Evolutionary conservation across 768 basidiomycete genomes (phyloP).

Genomic region (Rubroboletus satanas): DNA sequence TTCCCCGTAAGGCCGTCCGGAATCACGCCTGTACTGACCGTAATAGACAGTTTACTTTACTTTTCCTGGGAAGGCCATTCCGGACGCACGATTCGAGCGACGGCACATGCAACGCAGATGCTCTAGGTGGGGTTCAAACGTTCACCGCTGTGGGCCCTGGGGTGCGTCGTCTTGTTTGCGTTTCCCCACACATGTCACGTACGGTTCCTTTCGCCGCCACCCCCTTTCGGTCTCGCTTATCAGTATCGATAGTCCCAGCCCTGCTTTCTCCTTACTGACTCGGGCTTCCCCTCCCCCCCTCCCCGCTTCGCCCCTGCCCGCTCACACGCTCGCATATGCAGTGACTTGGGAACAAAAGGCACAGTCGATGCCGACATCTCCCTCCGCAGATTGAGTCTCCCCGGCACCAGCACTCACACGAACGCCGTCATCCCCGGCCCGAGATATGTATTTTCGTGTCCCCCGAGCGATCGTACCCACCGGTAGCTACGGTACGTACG

Average conservation of each 20-base stretch:
- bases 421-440: conserved; percentile 56
- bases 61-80: conserved; percentile 60
- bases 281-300: background rate
- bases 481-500: conserved; percentile 50
- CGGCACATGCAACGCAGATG: conserved; percentile 53
- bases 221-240: too few species aligned
- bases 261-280: too few species aligned
- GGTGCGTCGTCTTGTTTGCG: background rate
- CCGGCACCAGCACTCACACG: conserved; percentile 36
- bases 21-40: background rate
- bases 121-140: conserved; percentile 51
- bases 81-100: conserved; percentile 59
- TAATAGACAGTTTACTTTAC: conserved; percentile 3
- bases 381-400: conserved; percentile 49
- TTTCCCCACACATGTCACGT: background rate
- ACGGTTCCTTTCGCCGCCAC: background rate
- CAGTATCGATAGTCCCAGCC: too few species aligned
- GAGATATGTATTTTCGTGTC: conserved; percentile 50
- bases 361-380: conserved; percentile 59
- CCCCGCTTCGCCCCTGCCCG: too few species aligned
- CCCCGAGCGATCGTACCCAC: conserved; percentile 58
- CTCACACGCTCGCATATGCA: conserved; percentile 13
- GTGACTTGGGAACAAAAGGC: conserved; percentile 68
- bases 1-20: too few species aligned
- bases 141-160: too few species aligned